Evolutionary conservation across 768 basidiomycete species (phyloP).

Genomic region (Lactifluus rugatus): DNA sequence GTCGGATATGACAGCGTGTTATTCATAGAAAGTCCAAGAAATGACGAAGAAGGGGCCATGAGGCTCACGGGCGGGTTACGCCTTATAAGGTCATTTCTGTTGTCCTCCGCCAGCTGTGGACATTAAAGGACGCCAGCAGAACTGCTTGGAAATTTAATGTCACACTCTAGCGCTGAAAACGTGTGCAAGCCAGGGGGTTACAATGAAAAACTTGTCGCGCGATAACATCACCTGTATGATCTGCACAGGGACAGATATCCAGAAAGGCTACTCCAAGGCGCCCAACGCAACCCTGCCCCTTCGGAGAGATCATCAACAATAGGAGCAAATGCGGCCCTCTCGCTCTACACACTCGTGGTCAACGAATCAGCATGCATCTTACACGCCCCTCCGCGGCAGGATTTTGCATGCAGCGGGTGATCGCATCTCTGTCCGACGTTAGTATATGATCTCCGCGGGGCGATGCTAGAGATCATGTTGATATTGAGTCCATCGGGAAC

Average conservation of each 20-base stretch:
- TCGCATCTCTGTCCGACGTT: not conserved
- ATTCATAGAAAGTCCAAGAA: not conserved
- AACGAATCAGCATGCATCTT: not conserved
- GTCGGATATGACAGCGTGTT: not conserved
- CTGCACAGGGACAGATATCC: not conserved
- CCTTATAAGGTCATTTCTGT: not conserved
- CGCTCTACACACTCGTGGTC: not conserved
- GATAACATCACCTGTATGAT: not conserved
- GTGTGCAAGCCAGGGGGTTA: not conserved
- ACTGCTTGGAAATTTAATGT: not conserved
- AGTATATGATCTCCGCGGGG: not conserved
- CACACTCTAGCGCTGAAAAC: too few species aligned
- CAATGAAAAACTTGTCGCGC: not conserved
- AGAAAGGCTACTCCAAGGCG: not conserved
- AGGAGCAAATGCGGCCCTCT: not conserved
- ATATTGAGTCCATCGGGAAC: not conserved
- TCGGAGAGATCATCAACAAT: not conserved
- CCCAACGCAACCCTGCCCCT: not conserved
- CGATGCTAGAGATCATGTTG: not conserved
- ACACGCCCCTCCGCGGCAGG: not conserved
- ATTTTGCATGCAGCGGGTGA: not conserved
- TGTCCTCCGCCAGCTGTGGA: not conserved
- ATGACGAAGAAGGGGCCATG: not conserved
- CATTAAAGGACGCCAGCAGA: not conserved
- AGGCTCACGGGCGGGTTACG: not conserved